Conservation (phyloP, 2,329 filamentous ascomycete genomes). For the Colletotrichum lupini region DNA sequence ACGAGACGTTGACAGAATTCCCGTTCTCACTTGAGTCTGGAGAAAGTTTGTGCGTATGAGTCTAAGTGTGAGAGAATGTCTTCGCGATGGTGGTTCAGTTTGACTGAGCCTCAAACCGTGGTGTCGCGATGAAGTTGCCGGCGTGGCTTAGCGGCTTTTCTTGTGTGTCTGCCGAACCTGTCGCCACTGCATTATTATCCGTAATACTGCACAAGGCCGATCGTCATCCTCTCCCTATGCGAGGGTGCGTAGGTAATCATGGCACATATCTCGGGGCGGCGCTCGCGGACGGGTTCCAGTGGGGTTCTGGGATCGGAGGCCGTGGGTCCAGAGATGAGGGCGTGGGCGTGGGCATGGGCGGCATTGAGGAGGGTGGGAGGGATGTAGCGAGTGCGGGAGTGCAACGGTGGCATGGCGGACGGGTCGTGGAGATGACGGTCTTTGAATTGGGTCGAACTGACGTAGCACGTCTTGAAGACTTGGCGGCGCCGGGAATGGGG, state of each 20-base stretch:
- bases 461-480: neutral
- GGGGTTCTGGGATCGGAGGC: slow-evolving; percentile 24
- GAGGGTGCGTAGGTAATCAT: neutral
- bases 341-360: neutral
- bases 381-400: slow-evolving; percentile 18
- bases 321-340: slow-evolving; percentile 11
- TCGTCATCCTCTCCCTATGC: slow-evolving; percentile 16
- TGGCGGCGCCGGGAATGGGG: neutral
- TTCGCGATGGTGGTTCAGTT: slow-evolving; percentile 17
- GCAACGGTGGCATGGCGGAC: slow-evolving; percentile 21
- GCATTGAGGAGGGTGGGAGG: slow-evolving; percentile 25
- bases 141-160: slow-evolving; percentile 30
- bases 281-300: slow-evolving; percentile 16
- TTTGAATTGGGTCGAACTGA: neutral
- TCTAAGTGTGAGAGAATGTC: slow-evolving; percentile 2
- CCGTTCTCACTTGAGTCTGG: neutral
- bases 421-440: slow-evolving; percentile 11
- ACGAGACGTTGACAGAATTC: neutral
- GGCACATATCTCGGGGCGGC: slow-evolving; percentile 25
- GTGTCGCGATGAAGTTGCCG: slow-evolving; percentile 18
- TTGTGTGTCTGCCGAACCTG: slow-evolving; percentile 27
- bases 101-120: slow-evolving; percentile 34
- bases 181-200: neutral
- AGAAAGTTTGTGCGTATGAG: neutral
- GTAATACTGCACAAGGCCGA: slow-evolving; percentile 27